phyloP scores from a whole-genome alignment of 2,329 filamentous ascomycete genomes.

The Arthrinium puccinioides region DNA sequence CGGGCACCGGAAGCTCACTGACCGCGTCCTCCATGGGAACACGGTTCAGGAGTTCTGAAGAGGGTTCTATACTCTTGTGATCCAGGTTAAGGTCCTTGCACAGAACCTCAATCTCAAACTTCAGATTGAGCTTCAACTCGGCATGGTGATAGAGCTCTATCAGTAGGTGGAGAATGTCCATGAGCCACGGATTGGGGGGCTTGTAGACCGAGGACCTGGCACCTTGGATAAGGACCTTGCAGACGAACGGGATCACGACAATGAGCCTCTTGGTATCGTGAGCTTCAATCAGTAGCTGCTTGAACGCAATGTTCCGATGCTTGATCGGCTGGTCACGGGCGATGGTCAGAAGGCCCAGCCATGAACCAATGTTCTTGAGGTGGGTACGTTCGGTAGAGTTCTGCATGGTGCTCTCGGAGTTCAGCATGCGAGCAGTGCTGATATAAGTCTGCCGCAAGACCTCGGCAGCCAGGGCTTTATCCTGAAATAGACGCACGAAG shows the following conservation, averaged over 20 bases:
- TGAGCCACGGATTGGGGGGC: constrained; percentile 93
- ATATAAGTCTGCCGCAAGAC: constrained; percentile 90
- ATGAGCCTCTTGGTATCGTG: constrained; percentile 88
- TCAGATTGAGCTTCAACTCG: constrained; percentile 91
- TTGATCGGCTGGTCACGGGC: constrained; percentile 93
- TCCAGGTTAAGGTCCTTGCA: constrained; percentile 91
- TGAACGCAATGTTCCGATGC: constrained; percentile 95
- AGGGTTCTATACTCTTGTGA: constrained; percentile 83
- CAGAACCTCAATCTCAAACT: constrained; percentile 96
- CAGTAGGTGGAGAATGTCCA: constrained; percentile 87
- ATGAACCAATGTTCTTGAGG: constrained; percentile 86
- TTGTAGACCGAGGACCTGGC: constrained; percentile 81
- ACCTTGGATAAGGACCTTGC: constrained; percentile 86
- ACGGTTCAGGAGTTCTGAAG: constrained; percentile 76
- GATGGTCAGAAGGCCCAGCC: constrained; percentile 89
- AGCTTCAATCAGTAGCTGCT: constrained; percentile 87
- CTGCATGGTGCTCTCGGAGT: constrained; percentile 79
- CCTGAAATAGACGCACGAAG: constrained; percentile 74
- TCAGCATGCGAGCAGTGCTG: constrained; percentile 79
- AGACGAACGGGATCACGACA: constrained; percentile 93
- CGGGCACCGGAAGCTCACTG: constrained; percentile 51
- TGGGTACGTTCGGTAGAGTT: constrained; percentile 79
- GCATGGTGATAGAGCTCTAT: constrained; percentile 91
- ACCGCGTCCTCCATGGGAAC: constrained; percentile 57
- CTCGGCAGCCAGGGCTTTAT: constrained; percentile 74